Conservation (phyloP, 1,284 basidiomycete genomes). For the Cutaneotrichosporon spelunceum region DNA sequence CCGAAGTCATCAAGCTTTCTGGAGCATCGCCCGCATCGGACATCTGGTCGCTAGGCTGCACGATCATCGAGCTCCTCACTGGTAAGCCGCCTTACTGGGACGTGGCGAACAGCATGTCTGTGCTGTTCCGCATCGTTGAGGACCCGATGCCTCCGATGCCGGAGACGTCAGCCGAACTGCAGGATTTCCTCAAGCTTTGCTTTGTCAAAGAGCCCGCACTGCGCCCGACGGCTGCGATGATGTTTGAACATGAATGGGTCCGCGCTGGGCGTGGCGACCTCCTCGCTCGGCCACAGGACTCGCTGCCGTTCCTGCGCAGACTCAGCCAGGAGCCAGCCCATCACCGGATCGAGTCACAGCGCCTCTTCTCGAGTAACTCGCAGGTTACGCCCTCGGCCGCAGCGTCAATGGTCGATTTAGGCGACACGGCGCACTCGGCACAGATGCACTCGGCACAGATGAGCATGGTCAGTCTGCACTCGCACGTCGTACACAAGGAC, state of each 20-base stretch:
- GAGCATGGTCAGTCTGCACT: constrained; percentile 25
- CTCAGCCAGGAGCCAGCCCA: constrained; percentile 69
- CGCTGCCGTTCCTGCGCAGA: constrained; percentile 85
- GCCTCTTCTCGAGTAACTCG: constrained; percentile 26
- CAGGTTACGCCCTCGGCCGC: constrained; percentile 14
- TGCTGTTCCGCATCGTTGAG: constrained; percentile 94
- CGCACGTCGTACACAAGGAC: constrained; percentile 14
- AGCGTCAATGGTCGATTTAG: constrained; percentile 19
- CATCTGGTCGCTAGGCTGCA: constrained; percentile 88
- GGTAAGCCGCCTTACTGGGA: constrained; percentile 88
- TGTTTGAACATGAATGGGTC: constrained; percentile 89
- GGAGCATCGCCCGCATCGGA: constrained; percentile 59
- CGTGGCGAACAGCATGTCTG: constrained; percentile 81
- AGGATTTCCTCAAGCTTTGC: constrained; percentile 75
- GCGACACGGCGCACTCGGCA: constrained; percentile 9
- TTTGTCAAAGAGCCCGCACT: constrained; percentile 80
- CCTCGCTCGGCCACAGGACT: constrained; percentile 70
- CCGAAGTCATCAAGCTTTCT: constrained; percentile 78
- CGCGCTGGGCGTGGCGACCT: constrained; percentile 35
- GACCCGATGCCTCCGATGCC: constrained; percentile 84
- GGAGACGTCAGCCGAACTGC: constrained; percentile 66
- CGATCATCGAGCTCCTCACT: constrained; percentile 86
- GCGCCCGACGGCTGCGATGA: constrained; percentile 73
- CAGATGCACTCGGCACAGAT: constrained; percentile 19
- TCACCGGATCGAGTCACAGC: constrained; percentile 63